A percentile compares a stretch with the other conserved stretches of the same genome.
Evolutionary conservation across 305 asterid species (phyloP).

Genomic region (Fraxinus platypoda): DNA sequence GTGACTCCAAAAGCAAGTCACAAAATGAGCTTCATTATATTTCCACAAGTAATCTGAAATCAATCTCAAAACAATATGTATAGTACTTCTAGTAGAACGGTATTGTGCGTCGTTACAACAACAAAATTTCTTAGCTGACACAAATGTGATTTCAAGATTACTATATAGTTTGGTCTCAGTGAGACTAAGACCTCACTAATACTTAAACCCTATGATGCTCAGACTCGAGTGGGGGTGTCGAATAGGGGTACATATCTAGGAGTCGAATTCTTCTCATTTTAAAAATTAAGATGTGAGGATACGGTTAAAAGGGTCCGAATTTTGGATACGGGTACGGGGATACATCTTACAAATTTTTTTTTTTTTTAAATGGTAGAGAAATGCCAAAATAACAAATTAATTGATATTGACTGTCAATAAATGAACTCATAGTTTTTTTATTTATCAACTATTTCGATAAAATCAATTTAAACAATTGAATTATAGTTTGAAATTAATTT

Average conservation of each 20-base stretch:
- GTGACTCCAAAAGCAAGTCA: neutral
- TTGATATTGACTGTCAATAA: too few relatives aligned
- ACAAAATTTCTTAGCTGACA: neutral
- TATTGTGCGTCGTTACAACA: neutral
- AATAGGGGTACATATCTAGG: neutral
- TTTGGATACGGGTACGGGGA: neutral
- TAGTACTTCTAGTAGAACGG: neutral
- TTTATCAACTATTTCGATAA: too few relatives aligned
- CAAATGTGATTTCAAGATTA: neutral
- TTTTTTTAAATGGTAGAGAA: too few relatives aligned
- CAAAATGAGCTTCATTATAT: neutral
- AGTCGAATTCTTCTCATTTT: neutral
- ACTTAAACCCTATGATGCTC: neutral
- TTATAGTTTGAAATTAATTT: too few relatives aligned
- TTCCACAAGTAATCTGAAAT: neutral
- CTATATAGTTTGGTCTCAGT: neutral
- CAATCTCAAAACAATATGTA: neutral
- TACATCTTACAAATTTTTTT: too few relatives aligned
- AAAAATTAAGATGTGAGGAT: neutral
- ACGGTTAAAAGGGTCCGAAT: neutral
- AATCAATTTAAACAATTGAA: too few relatives aligned
- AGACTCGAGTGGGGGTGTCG: neutral
- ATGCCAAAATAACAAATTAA: neutral
- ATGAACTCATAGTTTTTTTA: too few relatives aligned
- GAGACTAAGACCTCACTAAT: neutral